Base-by-base conservation (phyloP, 2,329 filamentous ascomycete species). In the Clarireedia hainanense region DNA sequence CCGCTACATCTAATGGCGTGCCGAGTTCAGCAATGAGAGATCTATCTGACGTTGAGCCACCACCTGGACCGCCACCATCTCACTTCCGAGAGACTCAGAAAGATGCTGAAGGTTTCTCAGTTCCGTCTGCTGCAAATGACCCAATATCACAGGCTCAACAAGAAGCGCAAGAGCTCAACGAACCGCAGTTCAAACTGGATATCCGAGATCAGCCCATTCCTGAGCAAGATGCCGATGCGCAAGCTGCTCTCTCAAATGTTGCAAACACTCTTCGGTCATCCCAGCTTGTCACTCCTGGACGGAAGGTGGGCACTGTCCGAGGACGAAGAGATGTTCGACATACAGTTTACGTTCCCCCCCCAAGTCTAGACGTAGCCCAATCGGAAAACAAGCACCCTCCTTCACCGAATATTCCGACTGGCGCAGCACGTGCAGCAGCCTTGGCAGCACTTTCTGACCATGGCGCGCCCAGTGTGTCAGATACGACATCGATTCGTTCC, bases 281-380 rank as follows among this genome's bases (percentile, higher is more conserved):
- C 65, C 76, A 83, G 72, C 70, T 79, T 70, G 72, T 73, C 26
- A 80, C 84, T 55, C 83, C 90, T 20, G 80, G 81, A 56, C 81
- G 87, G 26, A 87, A 84, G 65, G 75, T 81, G 14, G 86, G 88
- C 47, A 96, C 91, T 14, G 76, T 95, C 15, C 83, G 94, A 63
- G 94, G 94, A 51, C 86, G 94, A 58, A 82, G 94, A 68, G 92
- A 97, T 69, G 89, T 95, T 60, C 83, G 92, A 57, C 95, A 95
- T 71, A 96, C 91, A 1, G 85, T 96, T 54, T 92, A 94, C 67
- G 78, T 91, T 60, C 86, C 89, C 42, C 72, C 72, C 42, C 65
- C 72, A 10, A 64, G 60, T 23, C 62, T 63, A 7, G 59, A 67
- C 17, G 63, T 66, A 10, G 60, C 62, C 23, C 39, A 50, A 23